phyloP scores from a whole-genome alignment of 768 basidiomycete species.

The Obba rivulosa region DNA sequence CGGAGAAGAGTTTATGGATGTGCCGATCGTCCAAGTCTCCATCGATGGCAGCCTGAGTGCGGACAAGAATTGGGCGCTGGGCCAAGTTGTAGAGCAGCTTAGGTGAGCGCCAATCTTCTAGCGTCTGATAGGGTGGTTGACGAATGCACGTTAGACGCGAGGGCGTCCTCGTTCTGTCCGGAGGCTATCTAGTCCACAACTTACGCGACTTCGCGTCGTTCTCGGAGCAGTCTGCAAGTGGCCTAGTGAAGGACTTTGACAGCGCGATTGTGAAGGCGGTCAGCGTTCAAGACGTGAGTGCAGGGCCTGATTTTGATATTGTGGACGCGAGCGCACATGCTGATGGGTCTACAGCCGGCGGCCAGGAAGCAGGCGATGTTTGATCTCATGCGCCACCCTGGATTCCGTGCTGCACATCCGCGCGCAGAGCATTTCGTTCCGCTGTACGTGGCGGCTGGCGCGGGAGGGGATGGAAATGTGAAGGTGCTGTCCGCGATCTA shows the following conservation, averaged over 20 bases:
- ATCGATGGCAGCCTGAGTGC: constrained; percentile 59
- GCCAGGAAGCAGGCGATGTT: constrained; percentile 52
- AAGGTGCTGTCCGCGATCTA: constrained; percentile 47
- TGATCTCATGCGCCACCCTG: constrained; percentile 48
- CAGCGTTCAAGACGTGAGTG: constrained; percentile 42
- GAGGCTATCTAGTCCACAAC: constrained; percentile 67
- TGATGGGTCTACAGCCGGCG: constrained; percentile 29
- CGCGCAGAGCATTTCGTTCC: constrained; percentile 81
- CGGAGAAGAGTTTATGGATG: constrained; percentile 50
- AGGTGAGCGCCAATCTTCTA: constrained; percentile 32
- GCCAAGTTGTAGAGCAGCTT: constrained; percentile 53
- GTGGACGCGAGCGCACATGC: background rate
- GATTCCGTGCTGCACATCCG: constrained; percentile 67
- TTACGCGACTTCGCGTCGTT: constrained; percentile 50
- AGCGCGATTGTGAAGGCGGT: constrained; percentile 54
- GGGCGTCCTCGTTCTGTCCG: constrained; percentile 63
- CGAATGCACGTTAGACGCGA: constrained; percentile 40
- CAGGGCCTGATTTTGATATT: background rate
- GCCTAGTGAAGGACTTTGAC: constrained; percentile 51
- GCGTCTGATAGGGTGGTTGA: background rate
- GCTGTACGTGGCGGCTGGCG: constrained; percentile 71
- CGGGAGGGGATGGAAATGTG: constrained; percentile 51
- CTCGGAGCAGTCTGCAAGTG: constrained; percentile 41
- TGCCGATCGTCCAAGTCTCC: constrained; percentile 70
- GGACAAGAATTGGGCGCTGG: constrained; percentile 58